phyloP scores from a whole-genome alignment of 768 basidiomycete genomes.

The Tricholoma bakamatsutake region DNA sequence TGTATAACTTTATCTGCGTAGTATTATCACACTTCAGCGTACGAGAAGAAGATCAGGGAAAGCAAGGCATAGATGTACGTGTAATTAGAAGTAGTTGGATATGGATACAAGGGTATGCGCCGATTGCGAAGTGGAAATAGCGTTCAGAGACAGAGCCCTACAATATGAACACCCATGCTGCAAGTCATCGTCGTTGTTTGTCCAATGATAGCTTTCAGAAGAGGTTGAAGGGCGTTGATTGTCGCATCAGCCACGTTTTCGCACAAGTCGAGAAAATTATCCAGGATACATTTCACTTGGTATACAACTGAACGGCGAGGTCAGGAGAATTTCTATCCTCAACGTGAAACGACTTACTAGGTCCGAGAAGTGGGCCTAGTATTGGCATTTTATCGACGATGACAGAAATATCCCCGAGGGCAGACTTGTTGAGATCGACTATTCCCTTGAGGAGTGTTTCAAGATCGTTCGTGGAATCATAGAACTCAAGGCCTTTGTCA shows the following conservation, averaged over 20 bases:
- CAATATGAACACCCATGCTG: conserved; percentile 19
- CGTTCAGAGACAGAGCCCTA: conserved; percentile 24
- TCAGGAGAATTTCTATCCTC: background rate
- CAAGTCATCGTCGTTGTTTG: conserved; percentile 22
- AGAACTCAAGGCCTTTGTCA: conserved; percentile 48
- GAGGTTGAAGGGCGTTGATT: conserved; percentile 35
- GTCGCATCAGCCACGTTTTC: conserved; percentile 46
- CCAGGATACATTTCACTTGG: conserved; percentile 55
- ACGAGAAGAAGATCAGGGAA: conserved; percentile 5
- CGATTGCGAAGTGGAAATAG: conserved; percentile 16
- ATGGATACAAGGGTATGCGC: conserved; percentile 29
- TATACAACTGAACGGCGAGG: conserved; percentile 40
- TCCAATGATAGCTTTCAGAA: conserved; percentile 26
- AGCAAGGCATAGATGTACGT: conserved; percentile 16
- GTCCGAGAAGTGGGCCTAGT: conserved; percentile 47
- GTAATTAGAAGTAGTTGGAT: conserved; percentile 20
- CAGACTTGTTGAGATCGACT: conserved; percentile 43
- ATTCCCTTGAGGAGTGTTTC: conserved; percentile 46
- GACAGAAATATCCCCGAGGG: conserved; percentile 25
- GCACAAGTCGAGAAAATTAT: conserved; percentile 39
- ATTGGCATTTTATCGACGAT: conserved; percentile 35
- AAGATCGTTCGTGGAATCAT: conserved; percentile 35
- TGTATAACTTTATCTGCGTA: conserved; percentile 10
- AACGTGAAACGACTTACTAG: conserved; percentile 36
- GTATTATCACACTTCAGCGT: conserved; percentile 15